Base-by-base conservation (phyloP, 2,329 filamentous ascomycete genomes). In the Penicillium sp. region DNA sequence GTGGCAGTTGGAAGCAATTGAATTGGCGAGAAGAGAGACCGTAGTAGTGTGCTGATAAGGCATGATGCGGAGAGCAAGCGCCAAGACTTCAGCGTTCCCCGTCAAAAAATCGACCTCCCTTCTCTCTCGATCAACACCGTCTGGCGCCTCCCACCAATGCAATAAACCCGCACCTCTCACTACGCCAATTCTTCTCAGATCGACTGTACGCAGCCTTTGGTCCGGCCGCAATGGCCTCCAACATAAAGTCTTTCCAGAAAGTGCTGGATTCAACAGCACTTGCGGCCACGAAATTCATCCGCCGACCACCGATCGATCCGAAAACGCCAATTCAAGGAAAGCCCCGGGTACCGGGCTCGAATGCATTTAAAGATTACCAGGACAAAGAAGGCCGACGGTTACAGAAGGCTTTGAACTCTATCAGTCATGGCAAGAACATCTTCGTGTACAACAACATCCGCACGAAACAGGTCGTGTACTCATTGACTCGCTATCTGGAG, bases 391-490 rank as follows among this genome's bases (percentile, higher is more conserved):
- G 64, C 21, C 61, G 60, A 35, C 67, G 71, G 58, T 61, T 72
- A 59, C 64, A 65, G 53, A 74, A 72, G 63, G 73, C 75, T 28
- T 63, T 77, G 53, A 69, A 72, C 47, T 69, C 72, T 48, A 57
- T 75, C 48, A 66, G 65, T 5, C 75, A 79, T 57, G 80, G 80
- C 52, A 72, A 77, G 59, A 75, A 81, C 65, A 81, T 84, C 61
- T 84, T 80, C 65, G 75, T 77, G 61, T 84, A 82, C 68, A 74
- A 75, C 60, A 76, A 84, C 64, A 70, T 80, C 57, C 74, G 75
- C 54, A 83, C 81, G 32, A 81, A 82, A 52, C 81, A 84, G 66
- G 77, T 83, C 56, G 69, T 84, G 48, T 84, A 84, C 66, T 83
- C 81, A 21, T 67, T 84, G 55, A 75, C 74, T 35, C 74, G 77